Percentiles rank a stretch among this genome's conserved stretches.
These are phyloP conservation scores for Eucalyptus marginata DNA, from an alignment of 345 rosid species.

Conservation along the genomic window DNA sequence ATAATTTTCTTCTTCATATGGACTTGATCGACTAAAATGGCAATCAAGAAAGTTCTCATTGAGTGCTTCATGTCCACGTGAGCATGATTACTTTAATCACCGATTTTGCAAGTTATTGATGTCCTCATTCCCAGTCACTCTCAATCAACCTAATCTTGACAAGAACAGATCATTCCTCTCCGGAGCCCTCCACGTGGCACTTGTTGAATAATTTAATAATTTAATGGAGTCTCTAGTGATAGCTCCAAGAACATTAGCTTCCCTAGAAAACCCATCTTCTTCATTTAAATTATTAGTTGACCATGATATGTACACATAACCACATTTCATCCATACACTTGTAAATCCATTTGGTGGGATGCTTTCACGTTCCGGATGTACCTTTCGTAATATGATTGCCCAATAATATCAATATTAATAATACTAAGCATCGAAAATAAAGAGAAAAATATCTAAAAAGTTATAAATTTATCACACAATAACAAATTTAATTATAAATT, in stretches of 20 bases:
- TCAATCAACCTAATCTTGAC: background rate
- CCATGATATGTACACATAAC: background rate
- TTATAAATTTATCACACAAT: fast-evolving
- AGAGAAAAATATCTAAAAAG: background rate
- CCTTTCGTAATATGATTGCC: background rate
- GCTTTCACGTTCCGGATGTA: background rate
- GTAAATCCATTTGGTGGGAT: background rate
- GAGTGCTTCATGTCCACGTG: background rate
- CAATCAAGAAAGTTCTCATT: background rate
- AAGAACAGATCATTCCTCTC: background rate
- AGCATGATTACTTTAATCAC: background rate
- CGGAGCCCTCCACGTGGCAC: background rate
- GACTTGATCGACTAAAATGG: background rate
- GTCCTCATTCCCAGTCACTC: background rate
- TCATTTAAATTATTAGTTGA: background rate
- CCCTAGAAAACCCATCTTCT: background rate
- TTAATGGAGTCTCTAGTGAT: background rate
- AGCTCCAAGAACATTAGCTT: background rate
- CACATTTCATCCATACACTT: background rate
- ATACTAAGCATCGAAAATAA: background rate
- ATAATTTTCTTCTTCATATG: background rate
- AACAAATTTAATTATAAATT: background rate
- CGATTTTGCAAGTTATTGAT: background rate
- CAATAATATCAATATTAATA: background rate
- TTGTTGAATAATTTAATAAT: background rate